These are phyloP conservation scores for Tetrapyrgos nigripes DNA, from an alignment of 1,284 basidiomycete genomes.

Conservation along the genomic window DNA sequence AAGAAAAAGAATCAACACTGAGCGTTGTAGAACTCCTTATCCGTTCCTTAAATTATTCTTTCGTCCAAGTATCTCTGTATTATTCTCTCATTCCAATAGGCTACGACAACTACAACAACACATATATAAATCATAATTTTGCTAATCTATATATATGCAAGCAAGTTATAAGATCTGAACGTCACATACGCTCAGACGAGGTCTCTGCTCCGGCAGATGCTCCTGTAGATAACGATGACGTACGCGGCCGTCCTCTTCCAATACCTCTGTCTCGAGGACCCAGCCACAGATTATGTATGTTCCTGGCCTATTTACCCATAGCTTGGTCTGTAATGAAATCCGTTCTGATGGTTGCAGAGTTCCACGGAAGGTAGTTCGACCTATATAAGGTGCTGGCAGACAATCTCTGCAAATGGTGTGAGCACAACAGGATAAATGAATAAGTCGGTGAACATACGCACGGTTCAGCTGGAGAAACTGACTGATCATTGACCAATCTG, in stretches of 20 bases:
- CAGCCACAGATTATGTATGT: constrained; percentile 68
- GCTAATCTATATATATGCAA: not conserved
- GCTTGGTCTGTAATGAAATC: constrained; percentile 48
- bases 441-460: constrained; percentile 33
- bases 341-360: constrained; percentile 56
- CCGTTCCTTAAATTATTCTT: not conserved
- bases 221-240: constrained; percentile 61
- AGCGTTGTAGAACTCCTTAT: too few species aligned
- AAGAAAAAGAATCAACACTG: constrained; percentile 41
- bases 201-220: constrained; percentile 41
- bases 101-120: not conserved
- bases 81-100: not conserved
- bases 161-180: not conserved
- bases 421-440: constrained; percentile 5
- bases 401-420: constrained; percentile 37
- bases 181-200: constrained; percentile 52
- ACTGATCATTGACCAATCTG: constrained; percentile 44
- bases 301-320: constrained; percentile 71
- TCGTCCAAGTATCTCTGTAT: too few species aligned
- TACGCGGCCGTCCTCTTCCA: constrained; percentile 44
- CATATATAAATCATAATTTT: not conserved
- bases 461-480: constrained; percentile 32
- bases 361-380: constrained; percentile 66
- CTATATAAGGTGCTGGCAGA: constrained; percentile 60
- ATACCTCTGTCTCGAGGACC: constrained; percentile 69